Evolutionary conservation across 768 basidiomycete species (phyloP).

Genomic region (Calocybe cyanea): DNA sequence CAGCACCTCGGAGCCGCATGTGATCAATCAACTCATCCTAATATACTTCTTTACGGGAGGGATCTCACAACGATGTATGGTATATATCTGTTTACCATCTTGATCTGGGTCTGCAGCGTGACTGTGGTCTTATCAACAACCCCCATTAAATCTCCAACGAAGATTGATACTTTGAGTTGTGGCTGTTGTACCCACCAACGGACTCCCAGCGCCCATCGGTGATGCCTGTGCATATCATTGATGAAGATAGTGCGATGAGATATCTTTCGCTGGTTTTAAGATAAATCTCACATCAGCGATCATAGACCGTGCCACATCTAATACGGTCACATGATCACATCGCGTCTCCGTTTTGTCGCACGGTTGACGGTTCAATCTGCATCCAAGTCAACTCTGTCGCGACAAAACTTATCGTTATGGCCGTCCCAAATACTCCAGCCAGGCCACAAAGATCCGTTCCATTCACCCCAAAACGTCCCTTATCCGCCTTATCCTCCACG

Average conservation of each 20-base stretch:
- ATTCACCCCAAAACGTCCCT: conserved; percentile 55
- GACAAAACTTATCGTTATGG: conserved; percentile 9
- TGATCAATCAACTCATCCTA: too few relatives aligned
- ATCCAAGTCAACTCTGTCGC: not conserved
- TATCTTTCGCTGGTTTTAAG: not conserved
- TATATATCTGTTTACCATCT: too few relatives aligned
- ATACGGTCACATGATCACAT: conserved; percentile 10
- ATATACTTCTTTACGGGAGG: too few relatives aligned
- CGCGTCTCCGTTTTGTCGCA: conserved; percentile 9
- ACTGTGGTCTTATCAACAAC: too few relatives aligned
- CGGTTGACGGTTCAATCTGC: conserved; percentile 9
- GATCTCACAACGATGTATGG: too few relatives aligned
- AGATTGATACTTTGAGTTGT: too few relatives aligned
- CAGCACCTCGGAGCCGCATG: too few relatives aligned
- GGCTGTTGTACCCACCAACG: too few relatives aligned
- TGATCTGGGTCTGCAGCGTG: too few relatives aligned
- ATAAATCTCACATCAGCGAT: not conserved
- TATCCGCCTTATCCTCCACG: conserved; percentile 25
- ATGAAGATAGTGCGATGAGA: not conserved
- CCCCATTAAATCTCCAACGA: too few relatives aligned
- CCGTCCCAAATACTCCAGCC: conserved; percentile 26
- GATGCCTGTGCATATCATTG: too few relatives aligned
- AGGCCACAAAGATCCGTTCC: conserved; percentile 38
- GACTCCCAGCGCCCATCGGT: too few relatives aligned
- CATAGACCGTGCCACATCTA: not conserved